Evolutionary conservation across 164 flowering plant species (phyloP).

Genomic region (Stephania japonica): DNA sequence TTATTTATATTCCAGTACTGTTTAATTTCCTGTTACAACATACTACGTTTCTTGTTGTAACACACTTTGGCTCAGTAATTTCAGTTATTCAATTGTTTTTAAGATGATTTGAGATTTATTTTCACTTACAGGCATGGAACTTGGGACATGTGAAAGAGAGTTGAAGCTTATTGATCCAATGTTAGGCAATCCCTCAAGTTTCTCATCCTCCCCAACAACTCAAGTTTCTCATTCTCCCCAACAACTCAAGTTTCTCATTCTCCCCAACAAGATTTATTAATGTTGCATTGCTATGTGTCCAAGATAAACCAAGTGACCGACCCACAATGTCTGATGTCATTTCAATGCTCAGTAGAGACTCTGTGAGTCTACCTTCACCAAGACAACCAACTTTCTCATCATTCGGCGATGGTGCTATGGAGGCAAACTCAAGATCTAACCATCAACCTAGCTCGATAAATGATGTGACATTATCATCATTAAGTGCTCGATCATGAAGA

Average conservation of each 20-base stretch:
- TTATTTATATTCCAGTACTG: too few relatives aligned
- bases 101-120: too few relatives aligned
- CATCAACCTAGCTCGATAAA: background rate
- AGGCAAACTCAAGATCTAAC: background rate
- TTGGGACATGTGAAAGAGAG: slow-evolving; percentile 8
- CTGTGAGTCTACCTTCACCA: background rate
- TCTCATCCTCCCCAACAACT: background rate
- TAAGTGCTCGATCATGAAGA: background rate
- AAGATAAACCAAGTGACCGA: slow-evolving; percentile 14
- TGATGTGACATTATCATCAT: background rate
- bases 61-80: too few relatives aligned
- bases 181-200: background rate
- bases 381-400: background rate
- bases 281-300: slow-evolving; percentile 3
- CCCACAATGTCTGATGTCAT: slow-evolving; percentile 15
- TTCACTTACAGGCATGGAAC: slow-evolving; percentile 17
- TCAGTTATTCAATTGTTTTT: too few relatives aligned
- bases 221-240: background rate
- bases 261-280: slow-evolving; percentile 9
- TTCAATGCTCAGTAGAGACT: background rate
- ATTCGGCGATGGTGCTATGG: background rate
- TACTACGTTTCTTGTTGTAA: too few relatives aligned
- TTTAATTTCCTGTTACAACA: too few relatives aligned
- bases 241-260: background rate
- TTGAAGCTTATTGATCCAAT: slow-evolving; percentile 10